phyloP scores from a whole-genome alignment of 306 rosid species.

The Albizia julibrissin region DNA sequence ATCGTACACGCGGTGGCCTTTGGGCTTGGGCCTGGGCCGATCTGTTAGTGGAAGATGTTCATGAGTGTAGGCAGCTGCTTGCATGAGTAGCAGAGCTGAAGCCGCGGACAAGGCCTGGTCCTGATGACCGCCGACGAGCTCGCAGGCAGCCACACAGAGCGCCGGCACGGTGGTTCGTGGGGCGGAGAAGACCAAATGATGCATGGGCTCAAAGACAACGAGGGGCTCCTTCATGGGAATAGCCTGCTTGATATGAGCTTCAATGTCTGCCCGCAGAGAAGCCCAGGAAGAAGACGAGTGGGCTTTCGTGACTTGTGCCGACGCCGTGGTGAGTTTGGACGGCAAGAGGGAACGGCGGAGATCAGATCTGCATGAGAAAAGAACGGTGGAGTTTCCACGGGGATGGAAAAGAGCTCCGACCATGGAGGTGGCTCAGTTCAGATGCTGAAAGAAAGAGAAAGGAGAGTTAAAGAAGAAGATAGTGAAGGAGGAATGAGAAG shows the following conservation, averaged over 20 bases:
- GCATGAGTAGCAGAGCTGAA: constrained; percentile 52
- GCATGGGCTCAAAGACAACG: constrained; percentile 68
- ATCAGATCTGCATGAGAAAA: constrained; percentile 1
- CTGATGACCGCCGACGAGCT: constrained; percentile 59
- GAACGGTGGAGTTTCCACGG: constrained; percentile 20
- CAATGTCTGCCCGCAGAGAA: constrained; percentile 53
- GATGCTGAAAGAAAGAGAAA: background rate
- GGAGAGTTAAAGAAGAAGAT: background rate
- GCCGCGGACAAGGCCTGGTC: constrained; percentile 66
- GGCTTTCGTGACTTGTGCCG: background rate
- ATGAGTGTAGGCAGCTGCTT: constrained; percentile 39
- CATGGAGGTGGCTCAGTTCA: constrained; percentile 19
- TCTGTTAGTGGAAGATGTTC: constrained; percentile 47
- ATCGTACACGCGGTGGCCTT: background rate
- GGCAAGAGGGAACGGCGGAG: background rate
- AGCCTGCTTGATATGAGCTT: constrained; percentile 53
- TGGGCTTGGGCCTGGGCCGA: constrained; percentile 28
- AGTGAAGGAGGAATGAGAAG: background rate
- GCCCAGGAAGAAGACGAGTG: constrained; percentile 42
- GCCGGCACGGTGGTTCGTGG: constrained; percentile 62
- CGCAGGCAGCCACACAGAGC: constrained; percentile 69
- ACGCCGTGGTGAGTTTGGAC: background rate
- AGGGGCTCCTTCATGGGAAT: constrained; percentile 56
- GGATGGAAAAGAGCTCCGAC: constrained; percentile 25
- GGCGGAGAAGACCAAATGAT: constrained; percentile 41